Base-by-base conservation (phyloP, 1,284 basidiomycete genomes). In the Moesziomyces globuligerus region DNA sequence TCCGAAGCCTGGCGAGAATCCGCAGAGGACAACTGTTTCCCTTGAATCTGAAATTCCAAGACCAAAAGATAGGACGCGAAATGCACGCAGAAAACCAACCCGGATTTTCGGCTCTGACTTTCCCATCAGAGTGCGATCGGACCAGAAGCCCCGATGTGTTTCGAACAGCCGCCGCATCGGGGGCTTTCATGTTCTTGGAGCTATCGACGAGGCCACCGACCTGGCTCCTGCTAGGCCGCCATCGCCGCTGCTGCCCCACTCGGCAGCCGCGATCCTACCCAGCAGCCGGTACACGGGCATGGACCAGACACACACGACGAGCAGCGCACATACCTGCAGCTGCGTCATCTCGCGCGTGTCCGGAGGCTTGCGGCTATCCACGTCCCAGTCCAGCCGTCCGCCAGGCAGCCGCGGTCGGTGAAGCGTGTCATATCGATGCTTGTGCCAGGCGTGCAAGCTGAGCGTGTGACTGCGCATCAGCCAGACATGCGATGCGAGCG, bases 331-430 rank as follows among this genome's bases (percentile, higher is more conserved):
- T 24, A 72, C 48, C 28, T 72, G 43, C 44, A 59, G n/a, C n/a
- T 53, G 45, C 9, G 58, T 55, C 69, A 72, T 58, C 40, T 67
- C 62, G 7, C 37, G 25, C 23, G 25, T 7, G 3, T 10, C 18
- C 8, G 60, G 67, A 23, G 61, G 48, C 7, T 51, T 36, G 4
- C 37, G 15, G 23, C 46, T 52, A 7, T 42, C 10, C 7, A 67
- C 64, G 24, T 67, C 69, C 69, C 69, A 72, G 42, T 72, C 69
- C 7, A 67, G 58, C 17, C 62, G 17, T 4, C 58, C 62, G 18
- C 62, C 62, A 7, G 69, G 58, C 28, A 66, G 38, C 42, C 51
- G 58, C 24, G 58, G 51, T 25, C 64, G 54, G 20, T 58, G 51
- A 7, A 48, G 20, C 1, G 55, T 54, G 32, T 72, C 69, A 52